These are phyloP conservation scores for Penicillium hesseltinei DNA, from an alignment of 2,329 filamentous ascomycete species.

Conservation along the genomic window DNA sequence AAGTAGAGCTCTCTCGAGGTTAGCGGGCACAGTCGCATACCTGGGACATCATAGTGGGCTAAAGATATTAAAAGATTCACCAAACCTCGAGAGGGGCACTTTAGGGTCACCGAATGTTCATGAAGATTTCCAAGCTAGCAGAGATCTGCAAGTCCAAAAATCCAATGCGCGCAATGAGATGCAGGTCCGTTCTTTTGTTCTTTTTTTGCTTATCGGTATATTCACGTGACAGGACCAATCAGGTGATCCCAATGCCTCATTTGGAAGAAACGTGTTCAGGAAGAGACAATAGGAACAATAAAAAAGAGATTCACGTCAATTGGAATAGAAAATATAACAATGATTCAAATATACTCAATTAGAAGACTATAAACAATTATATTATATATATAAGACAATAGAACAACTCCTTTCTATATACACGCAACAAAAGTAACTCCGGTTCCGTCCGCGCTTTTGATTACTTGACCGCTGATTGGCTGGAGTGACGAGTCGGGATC, in stretches of 20 bases:
- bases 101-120: constrained; percentile 63
- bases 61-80: constrained; percentile 67
- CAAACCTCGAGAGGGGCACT: constrained; percentile 65
- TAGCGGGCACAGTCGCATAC: constrained; percentile 45
- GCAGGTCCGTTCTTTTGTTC: constrained; percentile 12
- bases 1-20: constrained; percentile 17
- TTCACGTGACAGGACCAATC: constrained; percentile 20
- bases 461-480: constrained; percentile 7
- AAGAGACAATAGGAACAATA: not conserved
- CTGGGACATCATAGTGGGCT: constrained; percentile 52
- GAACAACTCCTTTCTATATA: not conserved
- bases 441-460: constrained; percentile 35
- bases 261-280: not conserved
- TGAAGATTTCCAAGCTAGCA: constrained; percentile 14
- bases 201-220: constrained; percentile 28
- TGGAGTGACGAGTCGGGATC: constrained; percentile 33
- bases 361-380: not conserved
- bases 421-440: constrained; percentile 27
- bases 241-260: constrained; percentile 13
- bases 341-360: not conserved
- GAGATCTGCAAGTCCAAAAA: constrained; percentile 5
- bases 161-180: constrained; percentile 5
- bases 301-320: not conserved
- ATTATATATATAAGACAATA: not conserved
- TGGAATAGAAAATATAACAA: not conserved